Evolutionary conservation across 1,284 basidiomycete genomes (phyloP).

Genomic region (Trametes versicolor): DNA sequence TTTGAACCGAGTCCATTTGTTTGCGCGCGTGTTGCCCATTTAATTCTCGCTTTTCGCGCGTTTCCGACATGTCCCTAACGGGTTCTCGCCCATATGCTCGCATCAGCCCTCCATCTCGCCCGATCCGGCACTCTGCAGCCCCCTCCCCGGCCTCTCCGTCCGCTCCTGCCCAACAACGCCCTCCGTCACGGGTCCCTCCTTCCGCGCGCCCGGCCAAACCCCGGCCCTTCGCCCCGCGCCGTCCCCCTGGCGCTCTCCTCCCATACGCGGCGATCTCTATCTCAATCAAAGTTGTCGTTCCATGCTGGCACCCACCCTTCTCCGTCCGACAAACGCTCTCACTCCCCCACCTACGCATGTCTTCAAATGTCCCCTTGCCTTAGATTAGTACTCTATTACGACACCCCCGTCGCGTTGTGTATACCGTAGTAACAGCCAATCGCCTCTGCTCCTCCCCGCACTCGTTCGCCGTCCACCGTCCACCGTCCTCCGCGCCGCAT

Average conservation of each 20-base stretch:
- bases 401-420: constrained; percentile 15
- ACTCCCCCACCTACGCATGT: constrained; percentile 1
- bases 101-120: constrained; percentile 14
- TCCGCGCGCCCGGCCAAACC: constrained; percentile 37
- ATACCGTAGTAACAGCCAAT: constrained; percentile 21
- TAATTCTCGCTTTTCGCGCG: constrained; percentile 7
- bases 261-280: constrained; percentile 27
- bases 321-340: constrained; percentile 26
- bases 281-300: constrained; percentile 36
- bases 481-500: constrained; percentile 14
- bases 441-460: constrained; percentile 1
- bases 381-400: constrained; percentile 27
- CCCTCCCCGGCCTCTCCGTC: constrained; percentile 3
- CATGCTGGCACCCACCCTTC: constrained; percentile 24
- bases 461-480: constrained; percentile 7
- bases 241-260: constrained; percentile 19
- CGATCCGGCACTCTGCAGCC: constrained; percentile 18
- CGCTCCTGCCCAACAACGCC: constrained; percentile 10
- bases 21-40: constrained; percentile 34
- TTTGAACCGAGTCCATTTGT: constrained; percentile 38
- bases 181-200: constrained; percentile 30
- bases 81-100: background rate
- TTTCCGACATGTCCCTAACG: background rate
- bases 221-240: constrained; percentile 35
- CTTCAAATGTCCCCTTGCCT: constrained; percentile 4